Evolutionary conservation across 345 rosid species (phyloP).

Genomic region (Salix brachista): DNA sequence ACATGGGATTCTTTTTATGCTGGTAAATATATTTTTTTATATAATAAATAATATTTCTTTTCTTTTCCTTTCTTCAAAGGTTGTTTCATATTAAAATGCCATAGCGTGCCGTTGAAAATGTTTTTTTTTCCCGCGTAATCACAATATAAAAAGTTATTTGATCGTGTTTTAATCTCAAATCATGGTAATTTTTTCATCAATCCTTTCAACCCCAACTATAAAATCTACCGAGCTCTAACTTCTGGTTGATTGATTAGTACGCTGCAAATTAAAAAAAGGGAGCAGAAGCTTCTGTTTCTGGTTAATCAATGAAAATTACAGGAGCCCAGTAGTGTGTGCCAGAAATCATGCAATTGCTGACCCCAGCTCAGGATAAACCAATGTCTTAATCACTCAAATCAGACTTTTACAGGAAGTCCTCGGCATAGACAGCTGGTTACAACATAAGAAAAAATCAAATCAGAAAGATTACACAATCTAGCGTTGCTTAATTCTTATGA

Average conservation of each 20-base stretch:
- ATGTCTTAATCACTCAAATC: constrained; percentile 51
- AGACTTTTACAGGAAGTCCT: constrained; percentile 28
- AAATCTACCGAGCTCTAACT: constrained; percentile 20
- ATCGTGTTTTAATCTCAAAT: too few species aligned
- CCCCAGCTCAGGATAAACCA: constrained; percentile 30
- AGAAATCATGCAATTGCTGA: constrained; percentile 36
- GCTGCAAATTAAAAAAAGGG: constrained; percentile 17
- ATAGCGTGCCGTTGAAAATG: too few species aligned
- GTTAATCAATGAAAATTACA: constrained; percentile 33
- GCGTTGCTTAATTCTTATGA: constrained; percentile 6
- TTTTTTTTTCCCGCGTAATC: too few species aligned
- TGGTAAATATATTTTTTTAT: neutral
- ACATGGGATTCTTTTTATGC: constrained; percentile 55
- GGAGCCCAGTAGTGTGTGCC: constrained; percentile 24
- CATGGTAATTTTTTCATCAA: too few species aligned
- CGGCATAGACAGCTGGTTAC: constrained; percentile 78
- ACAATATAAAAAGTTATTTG: too few species aligned
- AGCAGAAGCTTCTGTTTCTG: constrained; percentile 38
- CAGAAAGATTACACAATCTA: constrained; percentile 42
- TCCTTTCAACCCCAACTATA: too few species aligned
- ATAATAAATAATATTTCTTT: neutral
- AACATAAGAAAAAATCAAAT: constrained; percentile 52
- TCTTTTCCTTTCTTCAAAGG: too few species aligned
- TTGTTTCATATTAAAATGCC: too few species aligned
- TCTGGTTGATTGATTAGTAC: constrained; percentile 24